phyloP scores from a whole-genome alignment of 441 rosid species.

The Aquilaria agallochum region DNA sequence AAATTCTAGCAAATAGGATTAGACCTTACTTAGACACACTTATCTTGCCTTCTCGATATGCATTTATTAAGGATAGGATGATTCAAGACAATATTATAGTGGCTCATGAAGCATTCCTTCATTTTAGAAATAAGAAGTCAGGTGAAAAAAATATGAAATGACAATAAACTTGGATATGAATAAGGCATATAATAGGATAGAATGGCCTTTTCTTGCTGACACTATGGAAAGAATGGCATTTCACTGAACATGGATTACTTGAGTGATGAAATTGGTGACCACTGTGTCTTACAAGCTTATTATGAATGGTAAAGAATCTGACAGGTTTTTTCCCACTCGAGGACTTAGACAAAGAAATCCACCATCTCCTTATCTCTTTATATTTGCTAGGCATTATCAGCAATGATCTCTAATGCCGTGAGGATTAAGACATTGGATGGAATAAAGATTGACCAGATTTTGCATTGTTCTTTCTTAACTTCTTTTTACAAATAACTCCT shows the following conservation, averaged over 20 bases:
- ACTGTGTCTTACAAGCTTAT: no score
- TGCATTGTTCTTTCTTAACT: no score
- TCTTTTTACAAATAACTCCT: no score
- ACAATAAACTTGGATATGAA: background rate
- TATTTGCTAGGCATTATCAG: no score
- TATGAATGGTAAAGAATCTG: no score
- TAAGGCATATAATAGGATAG: background rate
- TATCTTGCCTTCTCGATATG: background rate
- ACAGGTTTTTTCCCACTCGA: no score
- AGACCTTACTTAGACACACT: background rate
- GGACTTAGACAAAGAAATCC: no score
- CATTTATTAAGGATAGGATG: background rate
- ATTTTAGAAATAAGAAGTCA: background rate
- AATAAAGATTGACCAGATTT: no score
- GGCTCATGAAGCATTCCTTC: background rate
- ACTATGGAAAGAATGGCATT: background rate
- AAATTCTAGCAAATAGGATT: background rate
- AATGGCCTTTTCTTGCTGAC: background rate
- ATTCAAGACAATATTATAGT: background rate
- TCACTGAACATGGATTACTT: background rate
- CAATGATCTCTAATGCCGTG: no score
- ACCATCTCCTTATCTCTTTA: no score
- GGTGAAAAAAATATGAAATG: background rate
- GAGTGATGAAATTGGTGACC: background rate
- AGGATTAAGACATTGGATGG: no score